These are phyloP conservation scores for Phlebiopsis gigantea DNA, from an alignment of 768 basidiomycete genomes.

Conservation along the genomic window DNA sequence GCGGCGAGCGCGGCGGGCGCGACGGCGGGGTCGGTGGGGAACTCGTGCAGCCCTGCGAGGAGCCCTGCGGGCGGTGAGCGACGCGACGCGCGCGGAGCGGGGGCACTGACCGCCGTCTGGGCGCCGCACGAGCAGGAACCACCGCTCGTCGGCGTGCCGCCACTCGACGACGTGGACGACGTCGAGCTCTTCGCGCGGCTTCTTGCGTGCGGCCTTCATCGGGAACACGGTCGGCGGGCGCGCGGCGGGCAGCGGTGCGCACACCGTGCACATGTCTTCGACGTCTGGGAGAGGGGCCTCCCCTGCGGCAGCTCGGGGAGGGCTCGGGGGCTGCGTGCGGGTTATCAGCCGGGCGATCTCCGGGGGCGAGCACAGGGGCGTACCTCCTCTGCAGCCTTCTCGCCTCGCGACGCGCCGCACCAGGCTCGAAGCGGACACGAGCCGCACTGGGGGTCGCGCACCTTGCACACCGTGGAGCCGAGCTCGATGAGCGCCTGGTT, in stretches of 20 bases:
- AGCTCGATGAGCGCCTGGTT: constrained; percentile 95
- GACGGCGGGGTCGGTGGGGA: constrained; percentile 63
- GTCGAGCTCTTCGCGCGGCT: constrained; percentile 78
- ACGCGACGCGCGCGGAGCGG: background rate
- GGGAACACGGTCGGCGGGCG: constrained; percentile 70
- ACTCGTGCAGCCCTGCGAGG: constrained; percentile 85
- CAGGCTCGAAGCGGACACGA: constrained; percentile 64
- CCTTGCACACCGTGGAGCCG: constrained; percentile 89
- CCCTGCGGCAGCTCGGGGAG: background rate
- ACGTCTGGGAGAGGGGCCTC: constrained; percentile 44
- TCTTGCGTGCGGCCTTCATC: constrained; percentile 81
- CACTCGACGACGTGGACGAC: constrained; percentile 86
- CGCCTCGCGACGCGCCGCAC: constrained; percentile 59
- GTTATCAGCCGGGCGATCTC: constrained; percentile 1
- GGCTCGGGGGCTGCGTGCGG: background rate
- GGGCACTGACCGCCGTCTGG: constrained; percentile 68
- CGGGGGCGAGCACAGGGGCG: background rate
- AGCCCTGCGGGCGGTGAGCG: constrained; percentile 64
- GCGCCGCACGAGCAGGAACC: constrained; percentile 74
- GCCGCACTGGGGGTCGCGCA: constrained; percentile 69
- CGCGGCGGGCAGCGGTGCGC: constrained; percentile 47
- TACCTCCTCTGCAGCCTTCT: constrained; percentile 8
- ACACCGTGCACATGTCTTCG: constrained; percentile 71
- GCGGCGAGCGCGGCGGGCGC: constrained; percentile 28
- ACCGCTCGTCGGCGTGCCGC: constrained; percentile 37